These are phyloP conservation scores for Nicotiana attenuata DNA, from an alignment of 257 asterid species.

Conservation along the genomic window DNA sequence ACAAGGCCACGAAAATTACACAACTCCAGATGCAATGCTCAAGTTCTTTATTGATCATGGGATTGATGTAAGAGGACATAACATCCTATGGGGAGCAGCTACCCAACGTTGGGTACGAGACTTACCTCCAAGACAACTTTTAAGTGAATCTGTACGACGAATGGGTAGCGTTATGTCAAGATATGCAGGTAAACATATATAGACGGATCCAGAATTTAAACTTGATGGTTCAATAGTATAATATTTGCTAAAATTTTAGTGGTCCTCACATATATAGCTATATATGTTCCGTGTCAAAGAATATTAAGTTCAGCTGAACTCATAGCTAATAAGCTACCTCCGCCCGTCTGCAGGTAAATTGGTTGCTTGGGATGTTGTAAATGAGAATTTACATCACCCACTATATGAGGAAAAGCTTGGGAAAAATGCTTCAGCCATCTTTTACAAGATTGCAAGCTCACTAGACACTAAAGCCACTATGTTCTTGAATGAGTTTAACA, in stretches of 20 bases:
- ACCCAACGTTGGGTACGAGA: conserved; percentile 29
- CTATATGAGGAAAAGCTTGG: conserved; percentile 44
- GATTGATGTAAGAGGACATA: conserved; percentile 46
- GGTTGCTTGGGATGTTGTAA: conserved; percentile 53
- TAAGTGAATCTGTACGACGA: conserved; percentile 23
- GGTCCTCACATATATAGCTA: too few relatives aligned
- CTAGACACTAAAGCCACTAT: conserved; percentile 29
- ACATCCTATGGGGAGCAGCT: conserved; percentile 37
- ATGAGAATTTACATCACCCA: conserved; percentile 50
- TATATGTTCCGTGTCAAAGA: background rate
- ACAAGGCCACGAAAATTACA: conserved; percentile 37
- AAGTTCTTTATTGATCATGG: conserved; percentile 23
- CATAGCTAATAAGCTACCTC: background rate
- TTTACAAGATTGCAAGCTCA: conserved; percentile 39
- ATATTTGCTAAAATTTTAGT: background rate
- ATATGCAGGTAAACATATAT: conserved; percentile 18
- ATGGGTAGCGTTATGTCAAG: conserved; percentile 39
- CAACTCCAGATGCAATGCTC: conserved; percentile 48
- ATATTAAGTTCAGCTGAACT: background rate
- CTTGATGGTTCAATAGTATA: background rate
- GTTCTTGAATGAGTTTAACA: conserved; percentile 48
- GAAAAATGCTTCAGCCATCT: conserved; percentile 44
- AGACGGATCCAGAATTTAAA: background rate
- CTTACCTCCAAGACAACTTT: conserved; percentile 21
- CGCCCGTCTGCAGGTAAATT: conserved; percentile 16